phyloP scores from a whole-genome alignment of 768 basidiomycete genomes.

The Crucibulum laeve region DNA sequence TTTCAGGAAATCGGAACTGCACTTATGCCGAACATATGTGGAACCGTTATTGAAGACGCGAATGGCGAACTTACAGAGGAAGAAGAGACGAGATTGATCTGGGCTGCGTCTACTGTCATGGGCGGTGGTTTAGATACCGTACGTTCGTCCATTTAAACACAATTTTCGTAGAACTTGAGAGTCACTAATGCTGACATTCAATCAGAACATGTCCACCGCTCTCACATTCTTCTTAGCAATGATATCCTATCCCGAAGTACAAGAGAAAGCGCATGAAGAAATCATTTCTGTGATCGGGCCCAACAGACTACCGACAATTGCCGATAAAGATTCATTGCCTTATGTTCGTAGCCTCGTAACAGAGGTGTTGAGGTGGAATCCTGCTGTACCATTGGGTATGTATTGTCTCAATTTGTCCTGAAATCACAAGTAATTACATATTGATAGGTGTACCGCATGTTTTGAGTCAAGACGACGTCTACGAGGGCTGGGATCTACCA shows the following conservation, averaged over 20 bases:
- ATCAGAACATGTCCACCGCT: conserved; percentile 21
- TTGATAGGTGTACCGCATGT: background rate
- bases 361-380: background rate
- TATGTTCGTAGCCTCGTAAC: conserved; percentile 15
- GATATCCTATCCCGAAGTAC: conserved; percentile 23
- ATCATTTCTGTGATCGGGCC: conserved; percentile 22
- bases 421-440: background rate
- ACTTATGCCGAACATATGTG: background rate
- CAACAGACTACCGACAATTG: conserved; percentile 21
- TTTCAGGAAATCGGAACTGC: background rate
- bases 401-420: background rate
- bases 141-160: background rate
- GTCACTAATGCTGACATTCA: background rate
- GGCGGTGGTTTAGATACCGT: conserved; percentile 2
- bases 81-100: background rate
- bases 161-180: background rate
- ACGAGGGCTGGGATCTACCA: background rate
- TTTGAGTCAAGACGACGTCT: background rate
- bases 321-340: conserved; percentile 19
- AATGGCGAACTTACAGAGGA: background rate
- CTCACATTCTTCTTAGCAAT: conserved; percentile 25
- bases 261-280: conserved; percentile 25
- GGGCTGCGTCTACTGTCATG: background rate
- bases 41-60: background rate
- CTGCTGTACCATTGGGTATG: background rate